Base-by-base conservation (phyloP, 176 grass and related monocot species). In the Secale cereale region DNA sequence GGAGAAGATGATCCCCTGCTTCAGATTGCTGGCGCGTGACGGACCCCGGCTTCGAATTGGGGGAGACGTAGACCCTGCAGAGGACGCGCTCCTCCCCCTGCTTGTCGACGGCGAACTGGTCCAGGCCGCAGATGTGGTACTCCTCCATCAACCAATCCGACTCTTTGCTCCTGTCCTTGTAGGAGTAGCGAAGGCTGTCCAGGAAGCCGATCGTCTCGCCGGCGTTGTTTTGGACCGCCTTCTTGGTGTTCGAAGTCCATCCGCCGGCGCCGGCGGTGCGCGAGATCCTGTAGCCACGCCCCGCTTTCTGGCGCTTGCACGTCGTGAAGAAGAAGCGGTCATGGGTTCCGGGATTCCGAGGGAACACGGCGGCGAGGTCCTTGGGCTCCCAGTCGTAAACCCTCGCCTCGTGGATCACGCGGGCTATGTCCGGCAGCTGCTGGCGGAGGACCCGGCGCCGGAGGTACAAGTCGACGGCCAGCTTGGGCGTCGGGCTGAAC, bases 261-360 rank as follows among this genome's bases (percentile, higher is more conserved):
- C 1, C 43, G 25, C 70, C 70, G 15, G 70, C 14, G 14, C 70
- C 70, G 40, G 7, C 14, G 40, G 3, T 4, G 40, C 70, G 70
- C 70, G 37, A 73, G 12, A 74, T 48, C 70, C 40, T 46, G 40
- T 48, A 0, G 23, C 70, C 25, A 0, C 27, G 27, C 70, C 25
- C 40, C 3, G 70, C 7, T 10, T 74, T 46, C 70, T 48, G 23
- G 3, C 40, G 70, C 70, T 48, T 8, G 40, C 23, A 28, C 3
- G 70, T 74, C 25, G 70, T 46, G 70, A 74, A 74, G 70, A 74
- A 74, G 70, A 46, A 74, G 40, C 70, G 70, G 7, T 27, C 17
- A 3, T 74, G 40, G 40, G 70, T 74, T 43, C 3, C 26, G 14
- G 40, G 68, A 41, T 41, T 22, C 10, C 68, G 68, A 41, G 11